Base-by-base conservation (phyloP, 805 yeast genomes). In the Ogataea nakhonphanomensis region DNA sequence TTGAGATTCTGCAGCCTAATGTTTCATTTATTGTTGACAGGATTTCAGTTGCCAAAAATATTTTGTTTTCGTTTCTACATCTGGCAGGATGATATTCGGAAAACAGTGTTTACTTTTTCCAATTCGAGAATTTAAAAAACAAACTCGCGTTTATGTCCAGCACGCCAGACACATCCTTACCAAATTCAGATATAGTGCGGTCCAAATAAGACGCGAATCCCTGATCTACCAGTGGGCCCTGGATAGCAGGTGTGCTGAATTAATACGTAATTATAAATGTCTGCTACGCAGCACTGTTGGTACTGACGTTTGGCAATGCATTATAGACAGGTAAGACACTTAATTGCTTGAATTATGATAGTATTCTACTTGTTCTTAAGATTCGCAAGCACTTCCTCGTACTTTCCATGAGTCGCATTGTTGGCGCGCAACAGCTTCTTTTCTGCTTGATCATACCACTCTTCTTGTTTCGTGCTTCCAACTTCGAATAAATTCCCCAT, bases 331-430 rank as follows among this genome's bases (percentile, higher is more conserved):
- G 20, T 17, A 17, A 17, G 20, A 17, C 20, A 5, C 20, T 30
- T 30, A 24, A 20, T 30, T 14, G 20, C 33, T 30, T 30, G n/a
- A 29, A 33, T 33, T 33, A 22, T 20, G 10, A 11, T 8, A 24
- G 33, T 15, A 11, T 11, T 13, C 35, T 46, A 41, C 23, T 39
- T 34, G 17, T 30, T 33, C 35, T 39, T 44, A 39, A 79, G 62
- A 51, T 79, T 78, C 39, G 79, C 79, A 43, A 84, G 64, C 35
- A 83, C 71, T 46, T 78, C 78, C 45, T 78, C 76, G 57, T 72
- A 85, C 56, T 80, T 80, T 10, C 91, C 91, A 56, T 84, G 83
- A 7, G 89, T 81, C 2, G 86, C 89, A 46, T 78, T 81, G 61
- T 86, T 84, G 12, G 96, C 95, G 54, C 74, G 78, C 35, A 66